Conservation (phyloP, 805 yeast species). For the Blastobotrys parvus region DNA sequence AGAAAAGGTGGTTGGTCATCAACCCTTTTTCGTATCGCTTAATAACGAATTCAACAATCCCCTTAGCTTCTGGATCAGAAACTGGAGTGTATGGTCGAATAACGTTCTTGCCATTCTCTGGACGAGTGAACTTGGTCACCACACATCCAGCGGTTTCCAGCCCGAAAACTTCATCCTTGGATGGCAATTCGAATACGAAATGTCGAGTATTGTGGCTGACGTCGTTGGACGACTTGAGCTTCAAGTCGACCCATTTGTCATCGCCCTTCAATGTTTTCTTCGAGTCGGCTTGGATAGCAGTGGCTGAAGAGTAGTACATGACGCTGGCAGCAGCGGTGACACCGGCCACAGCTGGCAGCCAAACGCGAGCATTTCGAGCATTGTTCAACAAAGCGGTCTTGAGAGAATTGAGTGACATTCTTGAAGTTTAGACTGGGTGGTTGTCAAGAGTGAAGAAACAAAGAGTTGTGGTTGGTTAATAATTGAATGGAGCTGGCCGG, state of each 20-base stretch:
- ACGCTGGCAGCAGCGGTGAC: conserved; percentile 39
- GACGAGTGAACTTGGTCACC: conserved; percentile 63
- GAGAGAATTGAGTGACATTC: background rate
- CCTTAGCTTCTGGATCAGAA: conserved; percentile 58
- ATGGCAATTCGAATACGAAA: conserved; percentile 61
- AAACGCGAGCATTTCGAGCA: conserved; percentile 1
- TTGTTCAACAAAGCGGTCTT: background rate
- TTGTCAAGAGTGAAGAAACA: too few relatives aligned
- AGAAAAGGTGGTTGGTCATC: conserved; percentile 65
- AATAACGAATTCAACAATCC: conserved; percentile 69
- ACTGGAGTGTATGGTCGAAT: conserved; percentile 81
- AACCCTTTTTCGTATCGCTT: conserved; percentile 82
- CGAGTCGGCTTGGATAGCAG: conserved; percentile 19
- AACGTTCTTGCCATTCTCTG: conserved; percentile 78
- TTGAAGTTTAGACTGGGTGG: too few relatives aligned
- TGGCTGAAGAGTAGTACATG: conserved; percentile 25
- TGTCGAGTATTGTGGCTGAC: conserved; percentile 41
- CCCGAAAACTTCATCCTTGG: conserved; percentile 63
- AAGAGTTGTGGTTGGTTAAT: too few relatives aligned
- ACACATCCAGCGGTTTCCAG: conserved; percentile 71
- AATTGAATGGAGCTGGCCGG: too few relatives aligned
- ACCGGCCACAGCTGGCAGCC: conserved; percentile 34
- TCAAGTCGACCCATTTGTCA: conserved; percentile 24
- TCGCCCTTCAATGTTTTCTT: conserved; percentile 20
- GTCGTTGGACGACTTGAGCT: conserved; percentile 17